Base-by-base conservation (phyloP, 805 yeast species). In the Maudiozyma turicensis region DNA sequence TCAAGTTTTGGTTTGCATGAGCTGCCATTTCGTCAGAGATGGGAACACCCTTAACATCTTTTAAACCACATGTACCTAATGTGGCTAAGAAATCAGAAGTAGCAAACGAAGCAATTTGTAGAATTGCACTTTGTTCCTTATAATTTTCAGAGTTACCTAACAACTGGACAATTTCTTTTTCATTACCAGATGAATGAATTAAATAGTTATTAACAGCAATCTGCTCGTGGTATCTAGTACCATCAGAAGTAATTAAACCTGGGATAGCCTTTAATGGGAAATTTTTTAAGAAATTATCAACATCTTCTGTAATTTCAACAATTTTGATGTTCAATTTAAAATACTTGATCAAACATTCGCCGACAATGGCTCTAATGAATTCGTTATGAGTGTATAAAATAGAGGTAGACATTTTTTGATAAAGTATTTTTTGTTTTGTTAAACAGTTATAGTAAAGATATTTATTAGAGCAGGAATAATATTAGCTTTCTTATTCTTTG, bases 71-170 rank as follows among this genome's bases (percentile, higher is more conserved):
- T 54, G 59, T 31, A 52, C 76, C 75, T 47, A 74, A 58, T 50
- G 67, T 58, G 43, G 71, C 60, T 57, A 84, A 66, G 51, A 84
- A 59, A 60, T 89, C 96, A 57, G 78, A 61, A 74, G 82, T 86
- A 65, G 80, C 72, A 56, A 85, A 72, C 2, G 95, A 84, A 64
- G 81, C 60, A 93, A 95, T 89, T 69, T 73, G 81, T 58, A 88
- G 67, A 61, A 86, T 72, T 20, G 49, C 47, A 29, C 60, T 54
- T 64, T 78, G 73, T 58, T 83, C 86, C 43, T 54, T 47, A 33
- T 31, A 28, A 13, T 44, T 52, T 26, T 43, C 42, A 7, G 51
- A 50, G 1, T 52, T 46, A 60, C 96, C 96, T 55, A 79, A 71
- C 56, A 83, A 73, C 54, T 68, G 68, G 48, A 69, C 61, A 49